Percentiles rank a stretch among this genome's conserved stretches.
phyloP scores from a whole-genome alignment of 2,329 filamentous ascomycete genomes.

The Furcasterigmium furcatum region DNA sequence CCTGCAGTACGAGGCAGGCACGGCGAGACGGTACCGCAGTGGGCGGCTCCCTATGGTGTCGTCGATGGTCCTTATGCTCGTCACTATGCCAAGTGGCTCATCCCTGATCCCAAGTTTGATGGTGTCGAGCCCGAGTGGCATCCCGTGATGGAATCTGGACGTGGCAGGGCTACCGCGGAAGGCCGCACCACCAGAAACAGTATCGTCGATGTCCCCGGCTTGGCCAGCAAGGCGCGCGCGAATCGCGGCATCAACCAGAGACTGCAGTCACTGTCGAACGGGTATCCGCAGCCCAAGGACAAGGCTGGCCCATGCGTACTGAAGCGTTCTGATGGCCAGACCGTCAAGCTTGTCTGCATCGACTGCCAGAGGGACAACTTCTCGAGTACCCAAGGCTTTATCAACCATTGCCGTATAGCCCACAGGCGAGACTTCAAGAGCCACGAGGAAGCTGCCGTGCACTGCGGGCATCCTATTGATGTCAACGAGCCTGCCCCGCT shows the following conservation, averaged over 20 bases:
- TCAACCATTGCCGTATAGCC: constrained; percentile 97
- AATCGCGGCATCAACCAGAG: constrained; percentile 54
- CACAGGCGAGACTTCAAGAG: constrained; percentile 93
- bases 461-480: constrained; percentile 73
- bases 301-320: constrained; percentile 80
- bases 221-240: constrained; percentile 45
- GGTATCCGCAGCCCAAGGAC: constrained; percentile 72
- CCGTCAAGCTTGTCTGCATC: constrained; percentile 86
- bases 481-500: constrained; percentile 31
- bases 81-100: constrained; percentile 94
- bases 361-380: constrained; percentile 90
- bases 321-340: constrained; percentile 79
- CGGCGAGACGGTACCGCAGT: constrained; percentile 66
- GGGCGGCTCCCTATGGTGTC: constrained; percentile 87
- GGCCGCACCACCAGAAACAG: constrained; percentile 79
- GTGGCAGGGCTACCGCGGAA: constrained; percentile 51
- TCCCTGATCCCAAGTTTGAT: constrained; percentile 85
- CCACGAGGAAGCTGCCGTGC: constrained; percentile 88
- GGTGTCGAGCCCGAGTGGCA: constrained; percentile 51
- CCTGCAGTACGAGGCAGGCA: constrained; percentile 60
- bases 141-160: constrained; percentile 34
- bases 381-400: constrained; percentile 96
- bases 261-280: constrained; percentile 66
- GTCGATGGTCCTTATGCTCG: constrained; percentile 88
- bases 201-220: constrained; percentile 49